A percentile compares a stretch with the other conserved stretches of the same genome.
These are phyloP conservation scores for Vicia villosa DNA, from an alignment of 306 rosid species.

Conservation along the genomic window DNA sequence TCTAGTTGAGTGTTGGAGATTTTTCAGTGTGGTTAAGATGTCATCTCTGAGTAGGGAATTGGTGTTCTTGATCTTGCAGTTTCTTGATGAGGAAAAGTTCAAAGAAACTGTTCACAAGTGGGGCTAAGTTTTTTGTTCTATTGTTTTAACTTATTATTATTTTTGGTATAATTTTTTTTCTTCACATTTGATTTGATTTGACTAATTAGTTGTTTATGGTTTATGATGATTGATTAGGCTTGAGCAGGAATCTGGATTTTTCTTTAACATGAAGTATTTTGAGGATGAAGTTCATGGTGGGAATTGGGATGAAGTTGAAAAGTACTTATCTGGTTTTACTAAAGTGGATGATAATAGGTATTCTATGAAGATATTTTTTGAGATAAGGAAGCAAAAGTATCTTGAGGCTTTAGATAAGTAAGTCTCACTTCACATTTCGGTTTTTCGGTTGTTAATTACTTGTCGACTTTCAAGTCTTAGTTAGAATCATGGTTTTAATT, in stretches of 20 bases:
- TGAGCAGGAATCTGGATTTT: slow-evolving; percentile 98
- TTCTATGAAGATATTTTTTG: slow-evolving; percentile 97
- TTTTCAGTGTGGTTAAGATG: slow-evolving; percentile 57
- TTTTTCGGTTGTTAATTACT: not conserved
- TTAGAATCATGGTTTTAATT: not conserved
- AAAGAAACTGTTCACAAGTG: slow-evolving; percentile 99
- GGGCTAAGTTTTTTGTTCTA: slow-evolving; percentile 43
- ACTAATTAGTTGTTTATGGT: slow-evolving; percentile 28
- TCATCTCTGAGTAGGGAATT: slow-evolving; percentile 97
- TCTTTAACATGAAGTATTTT: slow-evolving; percentile 95
- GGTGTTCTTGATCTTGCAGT: slow-evolving; percentile 99
- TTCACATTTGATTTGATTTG: slow-evolving; percentile 40
- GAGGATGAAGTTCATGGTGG: slow-evolving; percentile 99
- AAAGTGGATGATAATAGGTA: slow-evolving; percentile 97
- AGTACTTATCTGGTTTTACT: slow-evolving; percentile 93
- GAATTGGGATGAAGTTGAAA: slow-evolving; percentile 99
- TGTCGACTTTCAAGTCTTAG: not conserved
- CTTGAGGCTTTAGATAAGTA: slow-evolving; percentile 97
- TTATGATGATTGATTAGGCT: slow-evolving; percentile 50
- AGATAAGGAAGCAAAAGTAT: slow-evolving; percentile 98
- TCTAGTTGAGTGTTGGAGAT: slow-evolving; percentile 61
- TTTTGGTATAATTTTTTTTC: slow-evolving; percentile 28
- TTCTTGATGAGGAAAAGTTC: slow-evolving; percentile 97
- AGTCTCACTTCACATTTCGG: slow-evolving; percentile 44
- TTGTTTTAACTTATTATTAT: slow-evolving; percentile 7